A percentile compares a stretch with the other conserved stretches of the same genome.
Conservation (phyloP, 306 rosid species). For the Luffa acutangula region DNA sequence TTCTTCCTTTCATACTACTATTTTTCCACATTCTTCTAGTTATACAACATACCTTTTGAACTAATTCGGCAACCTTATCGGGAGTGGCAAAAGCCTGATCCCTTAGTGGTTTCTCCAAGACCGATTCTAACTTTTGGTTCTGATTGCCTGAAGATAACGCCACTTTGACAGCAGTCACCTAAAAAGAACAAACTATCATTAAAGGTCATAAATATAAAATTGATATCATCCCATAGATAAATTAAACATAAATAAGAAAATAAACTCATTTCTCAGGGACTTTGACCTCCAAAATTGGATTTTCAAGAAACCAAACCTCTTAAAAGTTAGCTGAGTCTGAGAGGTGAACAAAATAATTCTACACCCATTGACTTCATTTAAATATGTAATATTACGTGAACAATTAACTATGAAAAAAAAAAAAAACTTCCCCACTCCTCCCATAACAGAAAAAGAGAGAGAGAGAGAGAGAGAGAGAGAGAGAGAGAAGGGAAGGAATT, state of each 20-base stretch:
- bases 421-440: not conserved
- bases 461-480: not conserved
- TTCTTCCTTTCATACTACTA: not conserved
- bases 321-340: not conserved
- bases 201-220: not conserved
- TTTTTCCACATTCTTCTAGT: not conserved
- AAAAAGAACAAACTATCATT: constrained; percentile 17
- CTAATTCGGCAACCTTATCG: constrained; percentile 89
- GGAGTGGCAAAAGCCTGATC: constrained; percentile 95
- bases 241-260: not conserved
- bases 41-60: constrained; percentile 55
- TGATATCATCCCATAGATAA: not conserved
- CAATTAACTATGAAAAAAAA: not conserved
- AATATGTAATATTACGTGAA: not conserved
- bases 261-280: not conserved
- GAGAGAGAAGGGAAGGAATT: no score
- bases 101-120: constrained; percentile 70
- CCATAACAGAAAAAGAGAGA: not conserved
- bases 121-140: constrained; percentile 60
- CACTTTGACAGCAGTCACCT: constrained; percentile 96
- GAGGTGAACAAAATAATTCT: not conserved
- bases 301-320: not conserved
- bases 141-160: constrained; percentile 65
- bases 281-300: not conserved
- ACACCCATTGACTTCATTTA: not conserved